Base-by-base conservation (phyloP, 805 yeast species). In the Wickerhamiella cacticola region DNA sequence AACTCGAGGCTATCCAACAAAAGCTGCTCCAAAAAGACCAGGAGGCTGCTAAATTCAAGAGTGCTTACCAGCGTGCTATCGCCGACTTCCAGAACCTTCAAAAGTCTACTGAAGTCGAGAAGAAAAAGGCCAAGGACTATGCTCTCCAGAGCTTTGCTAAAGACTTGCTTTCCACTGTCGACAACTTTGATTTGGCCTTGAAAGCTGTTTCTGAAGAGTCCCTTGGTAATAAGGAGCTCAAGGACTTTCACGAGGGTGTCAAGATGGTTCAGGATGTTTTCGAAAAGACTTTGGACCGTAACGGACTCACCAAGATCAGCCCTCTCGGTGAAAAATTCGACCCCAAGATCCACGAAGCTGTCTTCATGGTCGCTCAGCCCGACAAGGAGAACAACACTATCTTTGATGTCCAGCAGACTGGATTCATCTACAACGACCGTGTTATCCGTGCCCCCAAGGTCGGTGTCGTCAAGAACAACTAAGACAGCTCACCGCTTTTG, bases 381-480 rank as follows among this genome's bases (percentile, higher is more conserved):
- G 92, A 77, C 57, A 84, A 85, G 66, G 89, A 83, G 66, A 84
- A 95, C 15, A 95, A 95, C 51, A 81, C 95, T 23, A 85, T 87
- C 50, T 82, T 88, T 78, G 84, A 77, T 60, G 96, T 88, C 51
- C 95, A 87, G 69, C 95, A 83, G 68, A 74, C 80, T 21, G 96
- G 96, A 38, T 87, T 80, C 69, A 78, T 80, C 51, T 73, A 86
- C 60, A 86, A 86, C 68, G 78, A 81, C 58, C 76, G 96, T 63
- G 95, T 87, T 28, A 73, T 87, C 63, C 78, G 96, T 68, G 94
- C 96, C 26, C 95, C 96, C 50, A 87, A 87, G 73, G 96, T 87
- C 55, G 96, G 96, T 57, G 76, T 87, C 60, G 96, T 87, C 55
- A 44, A 44, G 47, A 34, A 84, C 82, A 69, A 76, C 66, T 48